Base-by-base conservation (phyloP, 1,284 basidiomycete species). In the Papiliotrema fonsecae region DNA sequence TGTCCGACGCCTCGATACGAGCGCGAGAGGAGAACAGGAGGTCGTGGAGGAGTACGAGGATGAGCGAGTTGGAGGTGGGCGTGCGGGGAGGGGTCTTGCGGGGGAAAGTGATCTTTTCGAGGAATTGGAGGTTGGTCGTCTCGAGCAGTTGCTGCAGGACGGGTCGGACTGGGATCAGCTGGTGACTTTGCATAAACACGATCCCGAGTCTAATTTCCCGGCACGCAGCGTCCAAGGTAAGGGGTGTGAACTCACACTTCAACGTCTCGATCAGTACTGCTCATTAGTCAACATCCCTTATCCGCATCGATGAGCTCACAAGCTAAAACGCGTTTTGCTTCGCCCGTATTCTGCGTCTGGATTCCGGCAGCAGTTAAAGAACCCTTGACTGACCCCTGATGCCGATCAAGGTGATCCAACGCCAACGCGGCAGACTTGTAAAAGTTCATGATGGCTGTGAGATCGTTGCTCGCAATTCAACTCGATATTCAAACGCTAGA, bases 231-330 rank as follows among this genome's bases (percentile, higher is more conserved):
- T 31, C 32, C 44, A 30, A 36, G 21, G 38, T 19, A 39, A 25
- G 30, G 43, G 2, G 37, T 44, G 2, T 32, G 18, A 14, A 55
- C 58, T 76, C 73, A 93, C 91, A 93, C 79, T 93, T 93, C 40
- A 96, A 75, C 1, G 89, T 92, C 75, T 93, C 88, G 45, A 94
- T 91, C 30, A 93, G 82, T 28, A 92, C 80, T 45, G 84, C 83
- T 79, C 1, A 81, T 84, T 38, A 54, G 49, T 37, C 19, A 25
- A 35, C 38, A 38, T 26, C 4, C 21, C 24, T 28, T 24, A 36
- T 43, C 24, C 47, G 34, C 30, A 25, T 22, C 14, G 24, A 18
- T 18, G 10, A 34, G 62, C 73, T 60, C 64, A 74, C 64, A 63
- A 42, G 69, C 75, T 43, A 65, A 61, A 26, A 67, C 64, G 49